Evolutionary conservation across 164 flowering plant genomes (phyloP).

Genomic region (Annona cherimola): DNA sequence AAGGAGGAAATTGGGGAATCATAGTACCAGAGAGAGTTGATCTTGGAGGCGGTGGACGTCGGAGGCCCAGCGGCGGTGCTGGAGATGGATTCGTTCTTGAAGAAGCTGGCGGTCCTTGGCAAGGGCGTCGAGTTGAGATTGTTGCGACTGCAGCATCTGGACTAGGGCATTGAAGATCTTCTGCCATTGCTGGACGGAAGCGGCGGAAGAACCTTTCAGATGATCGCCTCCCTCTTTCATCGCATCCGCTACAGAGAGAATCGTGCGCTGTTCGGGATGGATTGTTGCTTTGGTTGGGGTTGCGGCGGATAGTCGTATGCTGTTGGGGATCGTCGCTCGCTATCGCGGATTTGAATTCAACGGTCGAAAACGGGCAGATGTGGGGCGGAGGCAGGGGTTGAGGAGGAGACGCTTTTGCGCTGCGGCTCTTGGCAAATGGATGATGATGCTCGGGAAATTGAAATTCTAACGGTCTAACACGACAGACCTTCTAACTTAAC

Average conservation of each 20-base stretch:
- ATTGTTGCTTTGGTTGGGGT: too few species aligned
- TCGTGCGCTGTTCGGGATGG: too few species aligned
- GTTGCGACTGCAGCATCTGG: conserved; percentile 31
- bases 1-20: background rate
- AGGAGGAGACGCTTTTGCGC: too few species aligned
- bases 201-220: conserved; percentile 23
- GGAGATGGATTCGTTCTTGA: conserved; percentile 36
- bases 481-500: too few species aligned
- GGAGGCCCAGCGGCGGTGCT: conserved; percentile 37
- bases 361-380: too few species aligned
- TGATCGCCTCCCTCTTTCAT: background rate
- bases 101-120: conserved; percentile 37
- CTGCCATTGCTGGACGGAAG: conserved; percentile 25
- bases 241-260: background rate
- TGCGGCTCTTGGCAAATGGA: too few species aligned
- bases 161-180: conserved; percentile 32
- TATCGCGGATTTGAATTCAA: too few species aligned
- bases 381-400: too few species aligned
- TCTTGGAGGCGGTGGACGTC: conserved; percentile 36
- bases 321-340: too few species aligned
- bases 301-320: too few species aligned
- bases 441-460: too few species aligned
- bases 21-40: conserved; percentile 39
- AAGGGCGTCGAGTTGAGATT: conserved; percentile 41
- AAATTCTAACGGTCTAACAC: too few species aligned